Conservation (phyloP, 2,329 filamentous ascomycete species). For the Madurella fahalii region DNA sequence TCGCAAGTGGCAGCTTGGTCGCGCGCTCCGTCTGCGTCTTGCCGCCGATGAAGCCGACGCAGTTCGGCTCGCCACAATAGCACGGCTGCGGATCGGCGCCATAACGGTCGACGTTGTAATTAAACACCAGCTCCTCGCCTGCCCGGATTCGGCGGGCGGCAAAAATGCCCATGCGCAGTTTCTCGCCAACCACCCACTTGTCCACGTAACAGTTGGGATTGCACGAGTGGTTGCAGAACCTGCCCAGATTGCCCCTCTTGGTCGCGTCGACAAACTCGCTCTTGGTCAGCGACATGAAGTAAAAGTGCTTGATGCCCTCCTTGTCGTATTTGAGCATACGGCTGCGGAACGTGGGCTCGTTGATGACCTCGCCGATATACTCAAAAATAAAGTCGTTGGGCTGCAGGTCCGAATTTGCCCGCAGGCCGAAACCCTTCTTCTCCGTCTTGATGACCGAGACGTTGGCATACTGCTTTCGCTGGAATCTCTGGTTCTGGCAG, state of each 20-base stretch:
- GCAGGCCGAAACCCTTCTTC: conserved; percentile 93
- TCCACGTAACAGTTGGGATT: conserved; percentile 99
- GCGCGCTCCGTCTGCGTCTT: conserved; percentile 96
- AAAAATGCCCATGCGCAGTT: conserved; percentile 98
- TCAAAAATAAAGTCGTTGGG: conserved; percentile 93
- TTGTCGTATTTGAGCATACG: conserved; percentile 93
- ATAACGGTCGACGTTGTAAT: conserved; percentile 99
- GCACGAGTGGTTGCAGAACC: conserved; percentile 99
- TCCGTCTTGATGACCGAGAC: conserved; percentile 97
- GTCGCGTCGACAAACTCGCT: conserved; percentile 97
- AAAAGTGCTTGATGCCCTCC: conserved; percentile 98
- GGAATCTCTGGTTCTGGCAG: conserved; percentile 94
- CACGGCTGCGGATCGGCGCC: conserved; percentile 95
- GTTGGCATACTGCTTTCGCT: conserved; percentile 80
- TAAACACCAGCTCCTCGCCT: conserved; percentile 95
- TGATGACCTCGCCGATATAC: conserved; percentile 97
- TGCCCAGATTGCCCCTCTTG: conserved; percentile 89
- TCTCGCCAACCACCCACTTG: conserved; percentile 98
- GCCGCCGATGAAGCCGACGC: conserved; percentile 92
- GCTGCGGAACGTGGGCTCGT: conserved; percentile 80
- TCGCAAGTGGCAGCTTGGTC: conserved; percentile 83
- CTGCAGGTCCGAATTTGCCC: conserved; percentile 71
- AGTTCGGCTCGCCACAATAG: conserved; percentile 93
- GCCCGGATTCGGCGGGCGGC: conserved; percentile 77
- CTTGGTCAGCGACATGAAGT: conserved; percentile 98